Percentiles rank a stretch among this genome's conserved stretches.
phyloP scores from a whole-genome alignment of 805 yeast genomes.

The Monosporozyma aerobia region DNA sequence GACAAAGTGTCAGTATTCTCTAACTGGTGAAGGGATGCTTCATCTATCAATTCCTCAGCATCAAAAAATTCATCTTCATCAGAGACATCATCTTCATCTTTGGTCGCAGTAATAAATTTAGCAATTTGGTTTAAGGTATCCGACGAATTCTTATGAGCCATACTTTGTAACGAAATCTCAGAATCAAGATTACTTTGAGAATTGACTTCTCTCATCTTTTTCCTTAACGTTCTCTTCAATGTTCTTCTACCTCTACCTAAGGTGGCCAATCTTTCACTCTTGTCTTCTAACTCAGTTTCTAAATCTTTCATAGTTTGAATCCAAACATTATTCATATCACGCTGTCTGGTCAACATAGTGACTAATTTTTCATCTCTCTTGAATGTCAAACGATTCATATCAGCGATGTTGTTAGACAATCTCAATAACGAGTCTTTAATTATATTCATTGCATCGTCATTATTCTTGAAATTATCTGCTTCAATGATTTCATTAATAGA shows the following conservation, averaged over 20 bases:
- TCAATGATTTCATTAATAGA: constrained; percentile 40
- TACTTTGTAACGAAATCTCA: constrained; percentile 8
- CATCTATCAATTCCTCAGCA: constrained; percentile 45
- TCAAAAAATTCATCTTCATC: constrained; percentile 67
- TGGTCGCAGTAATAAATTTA: constrained; percentile 19
- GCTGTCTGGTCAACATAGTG: constrained; percentile 51
- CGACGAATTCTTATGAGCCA: constrained; percentile 1
- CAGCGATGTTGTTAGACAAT: constrained; percentile 18
- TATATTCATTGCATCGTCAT: constrained; percentile 17
- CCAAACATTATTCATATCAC: constrained; percentile 66
- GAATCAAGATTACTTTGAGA: constrained; percentile 12
- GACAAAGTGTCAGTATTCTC: not conserved
- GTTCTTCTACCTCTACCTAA: constrained; percentile 53
- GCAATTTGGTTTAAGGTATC: constrained; percentile 22
- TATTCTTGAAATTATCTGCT: constrained; percentile 6
- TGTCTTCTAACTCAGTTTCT: constrained; percentile 53
- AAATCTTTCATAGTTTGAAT: constrained; percentile 61
- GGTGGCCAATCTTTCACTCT: constrained; percentile 52
- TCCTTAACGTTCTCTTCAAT: constrained; percentile 43
- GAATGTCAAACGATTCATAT: constrained; percentile 25
- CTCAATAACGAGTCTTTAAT: constrained; percentile 25
- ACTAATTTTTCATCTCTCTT: constrained; percentile 35
- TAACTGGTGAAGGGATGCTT: constrained; percentile 4
- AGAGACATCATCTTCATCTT: constrained; percentile 29
- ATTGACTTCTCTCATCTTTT: constrained; percentile 23